Base-by-base conservation (phyloP, 345 rosid species). In the Chamaenerion angustifolium region DNA sequence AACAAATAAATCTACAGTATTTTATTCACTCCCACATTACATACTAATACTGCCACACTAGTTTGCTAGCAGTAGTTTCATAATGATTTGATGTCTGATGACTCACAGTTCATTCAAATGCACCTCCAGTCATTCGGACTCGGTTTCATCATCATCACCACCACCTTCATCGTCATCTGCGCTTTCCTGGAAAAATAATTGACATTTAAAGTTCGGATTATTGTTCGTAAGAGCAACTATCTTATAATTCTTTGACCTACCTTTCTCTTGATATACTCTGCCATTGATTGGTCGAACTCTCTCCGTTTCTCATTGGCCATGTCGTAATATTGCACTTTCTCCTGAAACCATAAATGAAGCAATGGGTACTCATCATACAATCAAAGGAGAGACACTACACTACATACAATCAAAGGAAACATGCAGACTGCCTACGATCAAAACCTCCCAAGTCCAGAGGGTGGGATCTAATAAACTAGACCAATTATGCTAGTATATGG, bases 321-420 rank as follows among this genome's bases (percentile, higher is more conserved):
- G 62, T 90, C 98, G 62, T 90, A 90, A 59, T 90, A 86, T 54
- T 81, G 75, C n/a, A 90, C 92, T 49, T 90, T 86, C 64, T 86
- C 98, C 98, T 90, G 58, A 53, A 59, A 16, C 31, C 40, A 58
- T 50, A 25, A 52, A 66, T 3, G 25, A 63, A 44, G 41, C 11
- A 13, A 19, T 12, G 14, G 41, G 14, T 21, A 12, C 2, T 9
- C 3, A 11, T 14, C 11, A 7, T 21, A 9, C 7, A 8, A 27
- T 8, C 25, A 11, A 9, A 13, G 9, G 40, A 54, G 8, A 16
- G 7, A 10, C 25, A 18, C 12, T 5, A 25, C 27, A 42, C 45
- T 40, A 40, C 7, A 53, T 42, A 27, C 14, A 5, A 19, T n/a
- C 13, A 15, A 18, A 43, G n/a, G 53, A 55, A 40, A 12, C 12